Conservation (phyloP, 352 stramenopile species). For the Phytophthora tentaculata region DNA sequence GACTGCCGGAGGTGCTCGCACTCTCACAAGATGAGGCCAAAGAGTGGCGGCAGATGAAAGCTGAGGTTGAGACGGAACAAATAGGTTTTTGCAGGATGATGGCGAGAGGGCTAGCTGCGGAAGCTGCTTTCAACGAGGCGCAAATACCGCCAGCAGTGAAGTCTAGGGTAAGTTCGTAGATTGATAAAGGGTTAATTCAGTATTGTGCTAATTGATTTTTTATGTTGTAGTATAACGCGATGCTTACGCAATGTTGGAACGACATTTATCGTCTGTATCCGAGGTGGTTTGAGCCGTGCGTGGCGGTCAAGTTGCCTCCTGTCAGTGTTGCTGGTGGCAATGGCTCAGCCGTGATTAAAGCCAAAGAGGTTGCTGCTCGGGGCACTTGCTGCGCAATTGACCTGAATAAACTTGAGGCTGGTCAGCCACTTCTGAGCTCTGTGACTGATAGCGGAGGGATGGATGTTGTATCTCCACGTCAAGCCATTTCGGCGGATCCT, state of each 20-base stretch:
- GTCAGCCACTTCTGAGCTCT: conserved; percentile 15
- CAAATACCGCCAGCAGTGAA: conserved; percentile 25
- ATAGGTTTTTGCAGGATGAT: conserved; percentile 34
- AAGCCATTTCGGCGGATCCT: conserved; percentile 64
- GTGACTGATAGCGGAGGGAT: conserved; percentile 25
- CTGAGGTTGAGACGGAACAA: conserved; percentile 47
- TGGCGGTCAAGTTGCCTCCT: conserved; percentile 38
- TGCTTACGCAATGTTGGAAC: conserved; percentile 56
- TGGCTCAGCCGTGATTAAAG: conserved; percentile 9
- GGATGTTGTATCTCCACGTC: conserved; percentile 23
- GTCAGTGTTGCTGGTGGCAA: not conserved
- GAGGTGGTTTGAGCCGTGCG: conserved; percentile 58
- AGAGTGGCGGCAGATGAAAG: conserved; percentile 48
- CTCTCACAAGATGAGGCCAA: conserved; percentile 48
- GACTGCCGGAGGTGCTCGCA: conserved; percentile 63
- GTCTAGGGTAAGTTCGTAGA: conserved; percentile 35
- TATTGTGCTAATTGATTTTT: not conserved
- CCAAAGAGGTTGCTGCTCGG: conserved; percentile 57
- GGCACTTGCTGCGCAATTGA: conserved; percentile 38
- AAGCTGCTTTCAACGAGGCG: conserved; percentile 23
- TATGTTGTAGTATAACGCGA: conserved; percentile 48
- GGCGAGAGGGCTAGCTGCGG: conserved; percentile 17
- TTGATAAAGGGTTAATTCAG: not conserved
- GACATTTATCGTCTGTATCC: conserved; percentile 72
- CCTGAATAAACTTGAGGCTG: conserved; percentile 4